Conservation (phyloP, 495 filamentous ascomycete species). For the Hypoxylon perforatum region DNA sequence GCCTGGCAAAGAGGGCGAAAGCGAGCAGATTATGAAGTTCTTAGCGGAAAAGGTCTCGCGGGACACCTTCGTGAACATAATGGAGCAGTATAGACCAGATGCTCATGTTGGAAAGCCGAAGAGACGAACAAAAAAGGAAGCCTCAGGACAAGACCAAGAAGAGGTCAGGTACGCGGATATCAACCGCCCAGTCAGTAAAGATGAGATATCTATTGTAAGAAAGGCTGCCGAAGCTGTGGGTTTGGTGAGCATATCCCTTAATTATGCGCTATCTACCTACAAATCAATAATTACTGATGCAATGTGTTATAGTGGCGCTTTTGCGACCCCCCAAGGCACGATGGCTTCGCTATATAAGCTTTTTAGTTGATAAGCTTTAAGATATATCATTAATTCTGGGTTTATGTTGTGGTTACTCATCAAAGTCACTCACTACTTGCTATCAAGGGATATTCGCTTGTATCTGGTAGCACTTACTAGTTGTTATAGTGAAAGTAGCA, state of each 20-base stretch:
- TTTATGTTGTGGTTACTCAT: background rate
- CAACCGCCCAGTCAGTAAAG: slow-evolving; percentile 71
- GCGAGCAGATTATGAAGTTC: slow-evolving; percentile 74
- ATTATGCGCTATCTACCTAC: background rate
- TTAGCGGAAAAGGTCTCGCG: slow-evolving; percentile 72
- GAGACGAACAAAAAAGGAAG: slow-evolving; percentile 43
- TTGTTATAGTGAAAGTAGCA: background rate
- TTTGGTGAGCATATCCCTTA: slow-evolving; percentile 45
- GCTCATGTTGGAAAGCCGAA: slow-evolving; percentile 78
- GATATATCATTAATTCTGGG: background rate
- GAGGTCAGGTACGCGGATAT: slow-evolving; percentile 77
- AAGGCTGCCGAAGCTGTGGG: slow-evolving; percentile 74
- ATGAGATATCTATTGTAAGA: slow-evolving; percentile 70
- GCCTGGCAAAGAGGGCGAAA: slow-evolving; percentile 77
- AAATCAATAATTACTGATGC: slow-evolving; percentile 3
- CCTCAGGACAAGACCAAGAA: slow-evolving; percentile 36
- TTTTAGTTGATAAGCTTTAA: background rate
- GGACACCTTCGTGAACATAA: slow-evolving; percentile 77
- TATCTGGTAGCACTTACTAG: background rate
- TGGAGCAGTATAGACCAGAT: slow-evolving; percentile 82
- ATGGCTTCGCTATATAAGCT: slow-evolving; percentile 73
- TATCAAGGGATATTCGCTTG: background rate
- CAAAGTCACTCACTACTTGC: background rate
- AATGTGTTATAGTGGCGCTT: slow-evolving; percentile 67
- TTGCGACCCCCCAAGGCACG: slow-evolving; percentile 73